Evolutionary conservation across 2,329 filamentous ascomycete genomes (phyloP).

Genomic region (Pseudogymnoascus destructans): DNA sequence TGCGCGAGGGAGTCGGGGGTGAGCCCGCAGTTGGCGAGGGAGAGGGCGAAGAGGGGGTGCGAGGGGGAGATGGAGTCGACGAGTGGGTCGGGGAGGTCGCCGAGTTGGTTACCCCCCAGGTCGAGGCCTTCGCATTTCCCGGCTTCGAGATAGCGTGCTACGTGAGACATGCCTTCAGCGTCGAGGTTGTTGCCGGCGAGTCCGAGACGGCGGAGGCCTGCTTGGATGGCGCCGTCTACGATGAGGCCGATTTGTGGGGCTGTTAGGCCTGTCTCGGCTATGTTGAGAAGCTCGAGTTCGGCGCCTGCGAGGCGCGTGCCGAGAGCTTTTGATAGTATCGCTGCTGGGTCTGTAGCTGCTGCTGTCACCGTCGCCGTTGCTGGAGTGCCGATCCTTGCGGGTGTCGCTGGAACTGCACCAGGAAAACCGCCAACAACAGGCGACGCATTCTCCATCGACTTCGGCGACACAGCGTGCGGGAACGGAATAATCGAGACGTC

Average conservation of each 20-base stretch:
- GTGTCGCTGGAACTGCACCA: conserved; percentile 12
- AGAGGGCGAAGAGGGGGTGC: conserved; percentile 63
- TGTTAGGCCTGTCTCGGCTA: conserved; percentile 65
- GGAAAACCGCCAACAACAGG: conserved; percentile 18
- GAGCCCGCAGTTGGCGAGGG: conserved; percentile 75
- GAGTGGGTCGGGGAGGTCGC: conserved; percentile 40
- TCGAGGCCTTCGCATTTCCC: conserved; percentile 80
- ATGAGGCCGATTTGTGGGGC: conserved; percentile 60
- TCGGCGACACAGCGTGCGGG: conserved; percentile 32
- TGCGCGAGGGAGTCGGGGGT: conserved; percentile 57
- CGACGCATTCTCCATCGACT: conserved; percentile 11
- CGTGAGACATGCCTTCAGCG: conserved; percentile 58
- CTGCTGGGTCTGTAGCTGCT: conserved; percentile 38
- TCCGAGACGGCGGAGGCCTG: conserved; percentile 65
- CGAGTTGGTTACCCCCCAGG: conserved; percentile 68
- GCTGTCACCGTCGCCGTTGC: conserved; percentile 18
- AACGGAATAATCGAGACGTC: conserved; percentile 80
- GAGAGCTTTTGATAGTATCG: conserved; percentile 61
- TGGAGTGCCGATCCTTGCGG: conserved; percentile 10
- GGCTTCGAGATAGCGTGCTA: conserved; percentile 61
- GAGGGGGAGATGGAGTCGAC: conserved; percentile 38
- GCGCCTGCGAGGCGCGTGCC: conserved; percentile 63
- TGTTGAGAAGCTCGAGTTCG: conserved; percentile 66
- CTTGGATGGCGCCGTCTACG: conserved; percentile 68
- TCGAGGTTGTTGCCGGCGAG: conserved; percentile 73